Conservation (phyloP, 1,284 basidiomycete species). For the Anthracocystis walkeri region DNA sequence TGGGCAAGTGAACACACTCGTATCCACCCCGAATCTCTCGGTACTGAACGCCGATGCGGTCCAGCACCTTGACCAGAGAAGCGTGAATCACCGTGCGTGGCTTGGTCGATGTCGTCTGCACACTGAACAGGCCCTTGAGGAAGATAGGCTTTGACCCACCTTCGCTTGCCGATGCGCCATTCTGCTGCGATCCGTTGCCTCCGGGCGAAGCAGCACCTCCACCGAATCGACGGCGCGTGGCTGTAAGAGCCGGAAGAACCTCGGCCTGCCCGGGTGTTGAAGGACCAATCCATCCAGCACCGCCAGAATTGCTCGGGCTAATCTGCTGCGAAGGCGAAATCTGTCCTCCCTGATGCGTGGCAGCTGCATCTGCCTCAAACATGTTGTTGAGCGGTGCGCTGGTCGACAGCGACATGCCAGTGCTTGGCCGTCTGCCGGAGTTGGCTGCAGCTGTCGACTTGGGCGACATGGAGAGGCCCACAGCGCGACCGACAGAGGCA, state of each 20-base stretch:
- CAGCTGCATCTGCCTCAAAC: conserved; percentile 23
- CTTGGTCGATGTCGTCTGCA: conserved; percentile 94
- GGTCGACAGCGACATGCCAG: conserved; percentile 40
- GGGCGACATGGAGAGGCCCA: conserved; percentile 48
- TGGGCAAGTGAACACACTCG: conserved; percentile 94
- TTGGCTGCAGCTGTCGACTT: conserved; percentile 19
- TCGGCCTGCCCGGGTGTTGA: conserved; percentile 44
- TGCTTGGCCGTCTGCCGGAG: conserved; percentile 25
- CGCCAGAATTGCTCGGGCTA: conserved; percentile 34
- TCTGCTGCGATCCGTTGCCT: conserved; percentile 9
- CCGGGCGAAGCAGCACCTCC: conserved; percentile 16
- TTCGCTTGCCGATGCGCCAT: conserved; percentile 19
- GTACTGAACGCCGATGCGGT: conserved; percentile 93
- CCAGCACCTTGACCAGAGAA: conserved; percentile 87
- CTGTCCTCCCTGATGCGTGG: conserved; percentile 6
- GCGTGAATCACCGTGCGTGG: conserved; percentile 81
- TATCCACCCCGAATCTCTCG: conserved; percentile 90
- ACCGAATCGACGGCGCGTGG: conserved; percentile 36
- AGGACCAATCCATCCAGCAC: conserved; percentile 45
- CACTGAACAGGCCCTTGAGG: conserved; percentile 72
- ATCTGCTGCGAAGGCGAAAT: conserved; percentile 23
- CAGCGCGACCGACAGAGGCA: conserved; percentile 47
- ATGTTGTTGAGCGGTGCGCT: conserved; percentile 49
- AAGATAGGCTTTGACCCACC: conserved; percentile 64
- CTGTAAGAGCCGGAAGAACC: conserved; percentile 36